Evolutionary conservation across 306 rosid genomes (phyloP).

Genomic region (Oxytropis ochrocephala): DNA sequence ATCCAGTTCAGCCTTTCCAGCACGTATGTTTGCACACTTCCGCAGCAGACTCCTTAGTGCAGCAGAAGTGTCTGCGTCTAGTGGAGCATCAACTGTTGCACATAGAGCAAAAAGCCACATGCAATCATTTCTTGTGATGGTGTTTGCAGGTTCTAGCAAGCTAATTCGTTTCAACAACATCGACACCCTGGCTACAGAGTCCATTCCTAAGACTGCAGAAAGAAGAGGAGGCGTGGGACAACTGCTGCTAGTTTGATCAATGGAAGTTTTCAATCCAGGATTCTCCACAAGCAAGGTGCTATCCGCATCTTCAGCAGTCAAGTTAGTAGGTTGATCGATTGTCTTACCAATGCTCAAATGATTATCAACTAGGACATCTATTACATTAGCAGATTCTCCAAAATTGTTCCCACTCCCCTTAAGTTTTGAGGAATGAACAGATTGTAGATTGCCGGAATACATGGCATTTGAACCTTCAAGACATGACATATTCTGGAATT

Average conservation of each 20-base stretch:
- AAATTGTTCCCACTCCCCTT: not conserved
- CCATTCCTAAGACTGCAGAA: conserved; percentile 50
- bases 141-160: conserved; percentile 24
- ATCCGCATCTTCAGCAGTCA: conserved; percentile 15
- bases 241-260: conserved; percentile 31
- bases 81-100: conserved; percentile 68
- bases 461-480: conserved; percentile 33
- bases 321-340: not conserved
- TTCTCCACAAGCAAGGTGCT: not conserved
- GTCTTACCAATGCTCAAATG: conserved; percentile 13
- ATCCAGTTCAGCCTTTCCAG: conserved; percentile 50
- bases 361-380: conserved; percentile 11
- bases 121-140: conserved; percentile 48
- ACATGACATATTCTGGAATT: conserved; percentile 49
- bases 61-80: conserved; percentile 62
- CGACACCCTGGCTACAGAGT: conserved; percentile 45
- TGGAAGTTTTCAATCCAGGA: conserved; percentile 10
- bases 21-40: conserved; percentile 68
- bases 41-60: conserved; percentile 72
- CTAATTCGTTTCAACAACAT: conserved; percentile 57
- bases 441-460: conserved; percentile 3
- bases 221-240: conserved; percentile 33
- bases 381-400: conserved; percentile 1
- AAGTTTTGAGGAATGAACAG: not conserved
- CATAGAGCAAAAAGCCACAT: conserved; percentile 77